These are phyloP conservation scores for Trypanosoma rangeli DNA, from an alignment of 208 protist genomes.

Conservation along the genomic window DNA sequence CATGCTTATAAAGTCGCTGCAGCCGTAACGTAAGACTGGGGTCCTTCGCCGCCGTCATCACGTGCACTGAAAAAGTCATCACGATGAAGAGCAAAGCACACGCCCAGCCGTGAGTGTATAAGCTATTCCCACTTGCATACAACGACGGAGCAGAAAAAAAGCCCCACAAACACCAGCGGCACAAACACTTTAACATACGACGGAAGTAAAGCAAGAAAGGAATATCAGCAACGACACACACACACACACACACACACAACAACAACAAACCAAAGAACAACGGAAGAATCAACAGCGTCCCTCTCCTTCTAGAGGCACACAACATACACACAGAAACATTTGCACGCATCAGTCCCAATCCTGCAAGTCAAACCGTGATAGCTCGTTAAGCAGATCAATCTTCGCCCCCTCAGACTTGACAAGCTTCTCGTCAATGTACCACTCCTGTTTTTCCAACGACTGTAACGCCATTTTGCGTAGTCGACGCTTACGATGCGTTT, in stretches of 20 bases:
- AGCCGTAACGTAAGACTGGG: neutral
- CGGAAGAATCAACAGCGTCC: neutral
- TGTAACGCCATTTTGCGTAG: conserved; percentile 70
- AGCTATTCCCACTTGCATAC: neutral
- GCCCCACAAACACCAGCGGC: too few relatives aligned
- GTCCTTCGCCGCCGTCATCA: conserved; percentile 7
- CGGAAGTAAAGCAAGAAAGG: neutral
- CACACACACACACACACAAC: neutral
- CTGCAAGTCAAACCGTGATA: conserved; percentile 70
- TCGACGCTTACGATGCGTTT: conserved; percentile 40
- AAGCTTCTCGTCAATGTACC: conserved; percentile 86
- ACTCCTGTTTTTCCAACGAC: conserved; percentile 71
- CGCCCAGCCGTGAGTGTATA: neutral
- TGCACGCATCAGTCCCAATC: conserved; percentile 56
- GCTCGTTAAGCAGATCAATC: conserved; percentile 79
- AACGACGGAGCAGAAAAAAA: neutral
- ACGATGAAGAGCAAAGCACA: neutral
- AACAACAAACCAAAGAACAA: neutral
- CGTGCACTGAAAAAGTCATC: neutral
- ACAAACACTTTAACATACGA: too few relatives aligned
- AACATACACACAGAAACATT: neutral
- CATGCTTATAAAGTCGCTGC: conserved; percentile 4
- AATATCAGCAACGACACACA: neutral
- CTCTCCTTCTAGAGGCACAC: neutral
- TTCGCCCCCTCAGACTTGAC: conserved; percentile 67